Evolutionary conservation across 2,329 filamentous ascomycete genomes (phyloP).

Genomic region (Colletotrichum karsti): DNA sequence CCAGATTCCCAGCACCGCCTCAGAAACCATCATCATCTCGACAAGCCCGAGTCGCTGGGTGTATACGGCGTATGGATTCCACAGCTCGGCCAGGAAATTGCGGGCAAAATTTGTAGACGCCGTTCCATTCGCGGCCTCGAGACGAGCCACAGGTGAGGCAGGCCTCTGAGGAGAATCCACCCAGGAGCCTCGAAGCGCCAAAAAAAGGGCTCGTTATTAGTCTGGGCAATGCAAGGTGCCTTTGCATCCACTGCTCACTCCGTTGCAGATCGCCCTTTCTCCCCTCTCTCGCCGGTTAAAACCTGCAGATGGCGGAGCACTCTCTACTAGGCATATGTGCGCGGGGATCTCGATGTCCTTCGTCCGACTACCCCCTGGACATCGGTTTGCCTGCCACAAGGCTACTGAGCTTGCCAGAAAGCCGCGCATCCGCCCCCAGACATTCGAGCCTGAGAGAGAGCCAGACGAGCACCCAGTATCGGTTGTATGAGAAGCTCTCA

Average conservation of each 20-base stretch:
- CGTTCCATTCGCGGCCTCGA: too few relatives aligned
- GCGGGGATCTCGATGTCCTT: neutral
- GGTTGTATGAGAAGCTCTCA: neutral
- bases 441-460: neutral
- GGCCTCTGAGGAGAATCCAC: neutral
- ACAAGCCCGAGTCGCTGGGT: neutral
- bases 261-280: conserved; percentile 11
- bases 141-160: neutral
- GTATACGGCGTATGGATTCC: neutral
- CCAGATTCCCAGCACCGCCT: neutral
- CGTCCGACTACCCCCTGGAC: too few relatives aligned
- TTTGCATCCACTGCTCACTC: neutral
- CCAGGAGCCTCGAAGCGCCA: neutral
- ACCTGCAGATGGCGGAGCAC: conserved; percentile 3
- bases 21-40: neutral
- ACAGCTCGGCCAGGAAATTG: too few relatives aligned
- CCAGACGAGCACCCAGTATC: neutral
- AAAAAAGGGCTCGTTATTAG: neutral
- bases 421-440: neutral
- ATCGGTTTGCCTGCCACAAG: neutral
- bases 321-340: neutral
- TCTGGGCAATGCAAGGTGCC: conserved; percentile 5
- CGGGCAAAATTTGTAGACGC: too few relatives aligned
- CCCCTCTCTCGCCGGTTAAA: conserved; percentile 10
- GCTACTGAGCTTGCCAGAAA: neutral